Evolutionary conservation across 768 basidiomycete species (phyloP), one percentile per base, ranked within the genome.

Genomic region (Hydnomerulius pinastri): DNA sequence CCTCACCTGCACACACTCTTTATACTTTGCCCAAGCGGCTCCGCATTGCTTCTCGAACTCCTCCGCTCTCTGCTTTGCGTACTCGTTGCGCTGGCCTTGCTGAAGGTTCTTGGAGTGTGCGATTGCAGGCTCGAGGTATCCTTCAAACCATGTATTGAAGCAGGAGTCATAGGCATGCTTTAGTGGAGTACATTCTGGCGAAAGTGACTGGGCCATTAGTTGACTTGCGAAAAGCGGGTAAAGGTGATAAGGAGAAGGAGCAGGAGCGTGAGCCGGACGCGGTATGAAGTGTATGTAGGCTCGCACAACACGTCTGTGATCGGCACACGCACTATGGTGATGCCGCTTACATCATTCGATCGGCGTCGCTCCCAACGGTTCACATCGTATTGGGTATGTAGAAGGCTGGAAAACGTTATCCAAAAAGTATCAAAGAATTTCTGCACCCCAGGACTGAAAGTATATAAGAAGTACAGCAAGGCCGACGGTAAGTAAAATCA

Each of bases 141-240:
- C 92, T 68, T 97, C 94, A 59, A 99, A 94, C 96, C 95, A 98
- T 7, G 88, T 82, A 62, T 97, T 97, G 74, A 98, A 98, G 75
- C 95, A 98, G 0, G 89, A 76, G 69, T 98, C 95, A 66, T 97
- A 98, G 48, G 82, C 73, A 45, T 83, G 82, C 69, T 98, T 98
- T 50, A 96, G 77, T 0, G 90, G 86, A 5, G 95, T 97, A 71
- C 96, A 98, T 74, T 85, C 80, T 8, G 82, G 73, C 1, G 88
- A 82, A 20, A 98, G 80, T 50, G 92, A 94, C 54, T 85, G 77
- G 0, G 91, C 85, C 90, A 92, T 90, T 27, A 10, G 12, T 3
- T 4, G 24, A 30, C 12, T 9, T 29, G 9, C 21, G 29, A 29
- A 44, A 44, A 4, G 15, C 24, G 42, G 10, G 17, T 7, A 9